Evolutionary conservation across 2,329 filamentous ascomycete genomes (phyloP), one percentile per base, ranked within the genome.

Genomic region (Colletotrichum scovillei): DNA sequence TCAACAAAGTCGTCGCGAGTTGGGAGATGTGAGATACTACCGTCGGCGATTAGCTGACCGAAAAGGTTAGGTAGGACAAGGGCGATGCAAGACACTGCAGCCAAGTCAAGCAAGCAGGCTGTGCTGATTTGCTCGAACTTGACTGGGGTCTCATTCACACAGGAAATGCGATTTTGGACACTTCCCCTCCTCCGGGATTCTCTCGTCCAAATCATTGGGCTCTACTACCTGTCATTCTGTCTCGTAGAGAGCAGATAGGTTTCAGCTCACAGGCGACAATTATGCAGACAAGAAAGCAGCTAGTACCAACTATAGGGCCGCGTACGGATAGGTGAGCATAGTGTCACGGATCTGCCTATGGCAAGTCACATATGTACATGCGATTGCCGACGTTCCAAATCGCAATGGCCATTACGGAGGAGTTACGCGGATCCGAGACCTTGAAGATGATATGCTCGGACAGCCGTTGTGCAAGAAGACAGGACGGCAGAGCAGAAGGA

Each of bases 311-410:
- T 26, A 30, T 16, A 19, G 24, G 22, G n/a, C 38, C 26, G 30
- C 22, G 35, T 62, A 42, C 38, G 16, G 14, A 42, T 42, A 57
- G 52, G 52, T 42, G 26, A 30, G 32, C 30, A 63, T 69, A 76
- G 74, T 77, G 76, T 73, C 75, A 78, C 77, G 76, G 77, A 78
- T 79, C 76, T 80, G 77, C 72, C 79, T 76, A 78, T 79, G 78
- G 76, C 63, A 76, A 78, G 77, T 79, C 76, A 77, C 76, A 78
- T 78, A 76, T 76, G 76, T 76, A 76, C 76, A 75, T 73, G 71
- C 76, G 77, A 79, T 79, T 79, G 76, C 76, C 76, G 77, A 78
- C 68, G 71, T 70, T 74, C 69, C 69, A 32, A 73, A 62, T 42
- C 35, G 49, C 72, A 26, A 35, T 57, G 60, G 42, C 28, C 49